These are phyloP conservation scores for Sugiyamaella qingdaonensis DNA, from an alignment of 805 yeast species.

Conservation along the genomic window DNA sequence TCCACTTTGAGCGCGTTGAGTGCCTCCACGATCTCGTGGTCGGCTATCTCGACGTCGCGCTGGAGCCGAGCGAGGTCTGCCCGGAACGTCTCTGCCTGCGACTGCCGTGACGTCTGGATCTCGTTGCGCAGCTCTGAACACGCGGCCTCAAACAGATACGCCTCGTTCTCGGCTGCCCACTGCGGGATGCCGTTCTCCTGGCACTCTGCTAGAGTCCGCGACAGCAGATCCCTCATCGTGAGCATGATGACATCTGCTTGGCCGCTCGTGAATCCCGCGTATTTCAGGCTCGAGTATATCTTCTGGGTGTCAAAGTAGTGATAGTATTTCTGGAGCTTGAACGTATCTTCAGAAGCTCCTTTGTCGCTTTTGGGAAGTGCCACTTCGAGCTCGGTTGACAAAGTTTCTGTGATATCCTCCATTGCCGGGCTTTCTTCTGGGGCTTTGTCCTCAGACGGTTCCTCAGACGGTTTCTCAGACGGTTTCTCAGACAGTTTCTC, in stretches of 20 bases:
- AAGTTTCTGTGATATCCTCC: not conserved
- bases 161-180: conserved; percentile 80
- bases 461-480: too few species aligned
- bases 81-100: conserved; percentile 62
- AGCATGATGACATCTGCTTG: conserved; percentile 61
- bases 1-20: conserved; percentile 65
- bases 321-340: conserved; percentile 13
- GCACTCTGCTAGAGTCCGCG: conserved; percentile 31
- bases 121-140: conserved; percentile 82
- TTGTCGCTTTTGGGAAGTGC: not conserved
- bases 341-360: not conserved
- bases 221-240: conserved; percentile 36
- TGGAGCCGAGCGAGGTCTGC: conserved; percentile 65
- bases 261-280: conserved; percentile 54
- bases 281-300: conserved; percentile 49
- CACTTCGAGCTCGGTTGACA: not conserved
- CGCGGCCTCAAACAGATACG: conserved; percentile 86
- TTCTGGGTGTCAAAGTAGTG: conserved; percentile 57
- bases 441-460: not conserved
- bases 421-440: not conserved
- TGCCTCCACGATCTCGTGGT: conserved; percentile 69
- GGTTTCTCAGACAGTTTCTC: too few species aligned
- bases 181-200: conserved; percentile 36
- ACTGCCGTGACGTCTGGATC: conserved; percentile 65
- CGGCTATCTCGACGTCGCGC: conserved; percentile 64